Percentiles rank a stretch among this genome's conserved stretches.
Conservation (phyloP, 192 early-diverging fungal species). For the Entomortierella beljakovae region DNA sequence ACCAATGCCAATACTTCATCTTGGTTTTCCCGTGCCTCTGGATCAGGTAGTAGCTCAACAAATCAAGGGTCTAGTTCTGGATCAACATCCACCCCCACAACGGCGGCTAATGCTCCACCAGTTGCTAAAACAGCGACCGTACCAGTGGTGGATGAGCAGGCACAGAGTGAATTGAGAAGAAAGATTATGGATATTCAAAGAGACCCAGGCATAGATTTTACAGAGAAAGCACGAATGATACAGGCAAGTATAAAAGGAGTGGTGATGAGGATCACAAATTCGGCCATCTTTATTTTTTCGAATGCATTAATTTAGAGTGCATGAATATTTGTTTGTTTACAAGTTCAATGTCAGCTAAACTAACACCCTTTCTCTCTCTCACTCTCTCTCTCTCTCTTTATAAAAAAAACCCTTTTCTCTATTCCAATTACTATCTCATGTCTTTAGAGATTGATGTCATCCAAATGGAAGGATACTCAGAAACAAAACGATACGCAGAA, state of each 20-base stretch:
- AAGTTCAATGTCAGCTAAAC: too few species aligned
- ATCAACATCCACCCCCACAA: not conserved
- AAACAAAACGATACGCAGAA: slow-evolving; percentile 1
- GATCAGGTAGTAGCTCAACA: not conserved
- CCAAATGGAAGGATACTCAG: slow-evolving; percentile 28
- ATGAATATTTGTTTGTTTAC: too few species aligned
- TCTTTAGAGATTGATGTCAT: slow-evolving; percentile 50
- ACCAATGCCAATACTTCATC: not conserved
- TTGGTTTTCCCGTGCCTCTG: not conserved
- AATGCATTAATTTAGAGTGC: too few species aligned
- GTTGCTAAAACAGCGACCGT: slow-evolving; percentile 10
- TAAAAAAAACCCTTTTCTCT: too few species aligned
- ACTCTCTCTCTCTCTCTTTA: slow-evolving; percentile 1
- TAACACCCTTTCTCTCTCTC: too few species aligned
- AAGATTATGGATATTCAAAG: slow-evolving; percentile 76
- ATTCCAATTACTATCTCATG: not conserved
- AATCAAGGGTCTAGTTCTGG: not conserved
- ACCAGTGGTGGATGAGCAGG: slow-evolving; percentile 45
- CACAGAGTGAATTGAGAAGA: slow-evolving; percentile 63
- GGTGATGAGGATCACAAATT: too few species aligned
- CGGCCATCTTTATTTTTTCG: too few species aligned
- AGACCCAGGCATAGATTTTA: slow-evolving; percentile 60
- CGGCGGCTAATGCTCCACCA: not conserved
- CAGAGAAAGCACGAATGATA: slow-evolving; percentile 76
- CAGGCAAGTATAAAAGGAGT: too few species aligned